phyloP scores from a whole-genome alignment of 805 yeast genomes.

The Candida bentonensis region DNA sequence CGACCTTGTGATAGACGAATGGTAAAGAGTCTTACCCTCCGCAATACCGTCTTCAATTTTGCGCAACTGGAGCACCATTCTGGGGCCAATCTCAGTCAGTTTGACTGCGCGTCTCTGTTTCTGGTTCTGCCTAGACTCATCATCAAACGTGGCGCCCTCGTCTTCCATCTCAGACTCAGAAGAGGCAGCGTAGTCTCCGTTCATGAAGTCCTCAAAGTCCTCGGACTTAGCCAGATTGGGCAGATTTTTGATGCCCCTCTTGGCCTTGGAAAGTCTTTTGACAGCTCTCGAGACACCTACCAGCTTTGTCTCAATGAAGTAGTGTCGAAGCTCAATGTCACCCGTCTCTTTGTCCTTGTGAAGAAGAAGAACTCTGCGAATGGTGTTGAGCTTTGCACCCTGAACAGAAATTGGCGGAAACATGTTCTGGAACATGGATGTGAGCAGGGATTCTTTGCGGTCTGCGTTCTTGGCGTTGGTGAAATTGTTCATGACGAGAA shows the following conservation, averaged over 20 bases:
- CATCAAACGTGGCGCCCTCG: constrained; percentile 27
- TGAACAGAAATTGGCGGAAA: constrained; percentile 92
- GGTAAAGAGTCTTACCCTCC: constrained; percentile 77
- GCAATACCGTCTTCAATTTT: constrained; percentile 92
- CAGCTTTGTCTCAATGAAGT: constrained; percentile 70
- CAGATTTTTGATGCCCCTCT: constrained; percentile 44
- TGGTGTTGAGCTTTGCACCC: constrained; percentile 53
- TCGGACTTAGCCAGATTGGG: constrained; percentile 55
- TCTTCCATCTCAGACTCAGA: constrained; percentile 93
- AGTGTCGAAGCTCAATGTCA: constrained; percentile 75
- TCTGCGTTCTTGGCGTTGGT: constrained; percentile 44
- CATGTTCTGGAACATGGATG: constrained; percentile 88
- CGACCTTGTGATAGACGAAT: constrained; percentile 52
- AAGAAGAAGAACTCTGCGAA: constrained; percentile 74
- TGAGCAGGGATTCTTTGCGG: constrained; percentile 61
- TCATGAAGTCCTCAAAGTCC: constrained; percentile 71
- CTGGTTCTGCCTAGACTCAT: neutral
- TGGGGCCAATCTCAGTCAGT: constrained; percentile 85
- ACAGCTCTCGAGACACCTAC: constrained; percentile 58
- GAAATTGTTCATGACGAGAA: constrained; percentile 88
- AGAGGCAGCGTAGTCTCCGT: constrained; percentile 75
- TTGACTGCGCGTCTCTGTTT: constrained; percentile 70
- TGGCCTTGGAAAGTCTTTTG: constrained; percentile 52
- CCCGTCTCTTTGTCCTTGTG: constrained; percentile 61
- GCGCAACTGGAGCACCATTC: constrained; percentile 57